Evolutionary conservation across 2,329 filamentous ascomycete genomes (phyloP).

Genomic region (Elsinoe australis): DNA sequence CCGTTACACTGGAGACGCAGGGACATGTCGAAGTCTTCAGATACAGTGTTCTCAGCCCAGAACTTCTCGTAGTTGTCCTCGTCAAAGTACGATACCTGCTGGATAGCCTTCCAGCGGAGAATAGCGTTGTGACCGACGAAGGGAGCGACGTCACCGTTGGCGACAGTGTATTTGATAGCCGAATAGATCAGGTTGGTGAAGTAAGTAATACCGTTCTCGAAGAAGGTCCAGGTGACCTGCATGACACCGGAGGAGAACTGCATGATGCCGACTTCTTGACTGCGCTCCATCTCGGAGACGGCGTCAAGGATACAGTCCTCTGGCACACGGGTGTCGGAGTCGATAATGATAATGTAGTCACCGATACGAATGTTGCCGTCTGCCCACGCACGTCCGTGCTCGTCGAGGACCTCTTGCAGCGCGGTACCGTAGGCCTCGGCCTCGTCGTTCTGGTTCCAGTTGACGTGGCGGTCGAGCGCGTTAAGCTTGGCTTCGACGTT

Average conservation of each 20-base stretch:
- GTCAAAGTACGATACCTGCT: conserved; percentile 50
- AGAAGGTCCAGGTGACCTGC: conserved; percentile 64
- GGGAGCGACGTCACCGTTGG: conserved; percentile 63
- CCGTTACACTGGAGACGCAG: conserved; percentile 63
- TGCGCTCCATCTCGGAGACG: conserved; percentile 63
- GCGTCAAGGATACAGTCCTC: conserved; percentile 60
- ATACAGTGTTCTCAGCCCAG: conserved; percentile 70
- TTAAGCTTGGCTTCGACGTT: conserved; percentile 54
- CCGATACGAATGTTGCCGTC: conserved; percentile 55
- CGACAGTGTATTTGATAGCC: conserved; percentile 62
- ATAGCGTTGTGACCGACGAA: conserved; percentile 75
- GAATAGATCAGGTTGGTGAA: conserved; percentile 74
- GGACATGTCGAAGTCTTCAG: conserved; percentile 70
- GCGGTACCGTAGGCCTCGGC: conserved; percentile 43
- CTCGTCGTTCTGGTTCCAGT: conserved; percentile 33
- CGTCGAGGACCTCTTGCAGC: conserved; percentile 45
- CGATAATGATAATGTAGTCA: conserved; percentile 59
- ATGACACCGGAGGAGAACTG: conserved; percentile 69
- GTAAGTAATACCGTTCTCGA: conserved; percentile 70
- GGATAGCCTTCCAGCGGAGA: conserved; percentile 59
- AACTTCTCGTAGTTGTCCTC: conserved; percentile 57
- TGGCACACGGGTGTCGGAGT: conserved; percentile 63
- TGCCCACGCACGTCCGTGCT: conserved; percentile 51
- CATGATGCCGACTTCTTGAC: conserved; percentile 61
- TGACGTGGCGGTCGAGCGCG: conserved; percentile 31